phyloP scores from a whole-genome alignment of 2,329 filamentous ascomycete species.

The Emmonsia crescens region DNA sequence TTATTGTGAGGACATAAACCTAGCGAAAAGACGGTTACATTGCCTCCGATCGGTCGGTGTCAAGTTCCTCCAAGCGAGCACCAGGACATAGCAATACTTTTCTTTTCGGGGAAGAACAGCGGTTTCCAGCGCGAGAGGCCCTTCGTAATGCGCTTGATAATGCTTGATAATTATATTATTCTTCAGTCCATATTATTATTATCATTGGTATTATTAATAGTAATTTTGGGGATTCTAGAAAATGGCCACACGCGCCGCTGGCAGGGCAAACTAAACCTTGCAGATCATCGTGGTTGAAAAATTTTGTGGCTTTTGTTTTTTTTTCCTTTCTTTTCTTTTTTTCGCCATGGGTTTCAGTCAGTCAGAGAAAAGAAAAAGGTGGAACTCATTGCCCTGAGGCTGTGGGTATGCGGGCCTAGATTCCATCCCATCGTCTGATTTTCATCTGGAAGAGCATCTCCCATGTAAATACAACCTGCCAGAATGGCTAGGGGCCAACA shows the following conservation, averaged over 20 bases:
- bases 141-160: background rate
- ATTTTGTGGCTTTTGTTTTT: no score
- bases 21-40: background rate
- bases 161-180: background rate
- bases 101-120: background rate
- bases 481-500: background rate
- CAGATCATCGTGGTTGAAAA: background rate
- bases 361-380: no score
- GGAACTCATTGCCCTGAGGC: no score
- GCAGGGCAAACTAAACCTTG: background rate
- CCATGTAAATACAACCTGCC: background rate
- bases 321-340: no score
- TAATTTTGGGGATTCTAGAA: background rate
- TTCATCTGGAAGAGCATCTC: background rate
- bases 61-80: background rate
- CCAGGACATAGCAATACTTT: no score
- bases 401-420: no score
- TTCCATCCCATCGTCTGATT: no score
- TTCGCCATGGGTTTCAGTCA: no score
- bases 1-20: background rate
- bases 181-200: background rate
- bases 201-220: no score
- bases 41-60: background rate
- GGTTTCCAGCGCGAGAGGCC: no score
- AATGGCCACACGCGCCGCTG: background rate